These are phyloP conservation scores for Salix purpurea DNA, from an alignment of 345 rosid genomes.

Conservation along the genomic window DNA sequence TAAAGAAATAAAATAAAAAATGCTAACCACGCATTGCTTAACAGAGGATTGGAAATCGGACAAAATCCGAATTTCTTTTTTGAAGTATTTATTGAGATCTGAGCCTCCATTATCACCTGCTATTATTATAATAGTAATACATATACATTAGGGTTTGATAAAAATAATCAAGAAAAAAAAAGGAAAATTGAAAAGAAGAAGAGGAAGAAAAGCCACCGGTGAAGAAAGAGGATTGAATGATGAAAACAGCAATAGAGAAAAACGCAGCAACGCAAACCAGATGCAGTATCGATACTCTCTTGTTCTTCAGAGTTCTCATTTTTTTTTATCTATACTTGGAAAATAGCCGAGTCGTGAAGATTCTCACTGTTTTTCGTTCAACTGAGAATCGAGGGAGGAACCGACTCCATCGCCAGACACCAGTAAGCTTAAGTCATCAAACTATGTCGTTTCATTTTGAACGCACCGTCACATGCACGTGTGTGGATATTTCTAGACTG, in stretches of 20 bases:
- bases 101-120: conserved; percentile 38
- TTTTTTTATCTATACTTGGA: neutral
- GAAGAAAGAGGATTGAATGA: conserved; percentile 63
- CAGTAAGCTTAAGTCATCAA: too few species aligned
- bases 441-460: too few species aligned
- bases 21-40: conserved; percentile 85
- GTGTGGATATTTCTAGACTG: too few species aligned
- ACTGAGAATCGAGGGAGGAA: too few species aligned
- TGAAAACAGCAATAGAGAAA: conserved; percentile 55
- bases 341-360: too few species aligned
- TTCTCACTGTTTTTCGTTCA: too few species aligned
- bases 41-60: conserved; percentile 64
- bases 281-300: conserved; percentile 49
- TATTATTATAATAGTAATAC: neutral
- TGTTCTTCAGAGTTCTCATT: conserved; percentile 23
- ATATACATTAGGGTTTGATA: neutral
- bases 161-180: neutral
- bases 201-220: conserved; percentile 36
- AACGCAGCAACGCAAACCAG: conserved; percentile 49
- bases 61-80: conserved; percentile 43
- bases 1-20: neutral
- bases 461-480: too few species aligned
- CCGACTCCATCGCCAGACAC: too few species aligned
- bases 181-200: neutral
- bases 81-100: conserved; percentile 21